These are phyloP conservation scores for Bjerkandera adusta DNA, from an alignment of 1,284 basidiomycete genomes.

Conservation along the genomic window DNA sequence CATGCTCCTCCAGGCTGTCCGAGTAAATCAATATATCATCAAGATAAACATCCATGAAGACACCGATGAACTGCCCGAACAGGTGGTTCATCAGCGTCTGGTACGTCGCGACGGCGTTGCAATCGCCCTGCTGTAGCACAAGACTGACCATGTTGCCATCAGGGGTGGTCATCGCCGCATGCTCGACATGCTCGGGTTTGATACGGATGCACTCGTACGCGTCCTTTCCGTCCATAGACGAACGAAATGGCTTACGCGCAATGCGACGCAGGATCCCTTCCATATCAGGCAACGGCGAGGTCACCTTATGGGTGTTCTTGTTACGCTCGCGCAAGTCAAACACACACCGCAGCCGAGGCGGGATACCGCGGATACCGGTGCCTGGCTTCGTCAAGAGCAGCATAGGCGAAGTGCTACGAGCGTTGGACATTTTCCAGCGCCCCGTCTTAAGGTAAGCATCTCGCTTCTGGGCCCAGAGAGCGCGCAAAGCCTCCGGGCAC, in stretches of 20 bases:
- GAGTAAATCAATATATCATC: constrained; percentile 19
- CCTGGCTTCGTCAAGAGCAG: constrained; percentile 21
- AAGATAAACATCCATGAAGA: constrained; percentile 25
- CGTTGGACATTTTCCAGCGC: constrained; percentile 28
- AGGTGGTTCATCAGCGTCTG: constrained; percentile 34
- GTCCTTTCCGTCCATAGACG: constrained; percentile 18
- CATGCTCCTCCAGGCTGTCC: constrained; percentile 22
- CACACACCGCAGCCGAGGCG: constrained; percentile 29
- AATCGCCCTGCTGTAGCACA: constrained; percentile 37
- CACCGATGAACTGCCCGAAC: constrained; percentile 26
- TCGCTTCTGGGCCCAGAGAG: constrained; percentile 27
- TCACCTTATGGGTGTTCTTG: constrained; percentile 34
- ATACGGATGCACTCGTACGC: constrained; percentile 26
- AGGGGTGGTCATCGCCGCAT: constrained; percentile 17
- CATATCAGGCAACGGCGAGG: constrained; percentile 30
- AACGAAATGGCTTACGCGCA: constrained; percentile 12
- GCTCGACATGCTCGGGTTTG: constrained; percentile 18
- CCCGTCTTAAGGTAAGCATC: constrained; percentile 29
- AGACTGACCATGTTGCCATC: constrained; percentile 36
- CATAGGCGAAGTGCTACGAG: constrained; percentile 33
- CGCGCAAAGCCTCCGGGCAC: constrained; percentile 30
- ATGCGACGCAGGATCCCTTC: constrained; percentile 16
- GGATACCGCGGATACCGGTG: constrained; percentile 23
- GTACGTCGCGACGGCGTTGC: constrained; percentile 35
- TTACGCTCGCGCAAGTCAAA: constrained; percentile 32